These are phyloP conservation scores for Breynia disticha DNA, from an alignment of 441 rosid genomes.

Conservation along the genomic window DNA sequence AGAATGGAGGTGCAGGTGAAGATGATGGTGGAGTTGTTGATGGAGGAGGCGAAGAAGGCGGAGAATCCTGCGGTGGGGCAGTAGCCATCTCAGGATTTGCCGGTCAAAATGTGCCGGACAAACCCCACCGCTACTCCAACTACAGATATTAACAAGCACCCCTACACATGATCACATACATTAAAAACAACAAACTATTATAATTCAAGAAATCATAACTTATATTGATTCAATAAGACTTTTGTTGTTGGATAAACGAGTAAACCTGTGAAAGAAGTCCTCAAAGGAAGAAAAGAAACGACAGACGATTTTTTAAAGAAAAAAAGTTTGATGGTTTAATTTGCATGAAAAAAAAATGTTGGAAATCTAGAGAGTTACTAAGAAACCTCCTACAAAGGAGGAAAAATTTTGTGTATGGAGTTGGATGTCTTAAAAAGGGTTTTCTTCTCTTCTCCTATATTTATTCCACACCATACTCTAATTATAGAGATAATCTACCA, in stretches of 20 bases:
- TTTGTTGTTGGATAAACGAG: not conserved
- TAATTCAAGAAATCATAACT: not conserved
- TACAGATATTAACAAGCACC: not conserved
- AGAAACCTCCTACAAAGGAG: constrained; percentile 17
- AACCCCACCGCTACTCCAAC: constrained; percentile 15
- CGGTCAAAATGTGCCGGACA: constrained; percentile 12
- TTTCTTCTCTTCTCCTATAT: constrained; percentile 3
- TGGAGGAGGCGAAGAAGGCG: constrained; percentile 13
- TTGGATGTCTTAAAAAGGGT: not conserved
- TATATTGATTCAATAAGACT: too few relatives aligned
- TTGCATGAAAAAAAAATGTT: not conserved
- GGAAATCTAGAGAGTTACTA: constrained; percentile 7
- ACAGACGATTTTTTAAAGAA: constrained; percentile 16
- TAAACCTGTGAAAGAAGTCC: too few relatives aligned
- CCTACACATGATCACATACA: not conserved
- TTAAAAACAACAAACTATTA: not conserved
- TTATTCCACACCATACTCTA: constrained; percentile 2
- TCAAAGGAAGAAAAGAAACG: constrained; percentile 13
- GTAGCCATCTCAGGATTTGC: constrained; percentile 25
- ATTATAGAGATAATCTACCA: not conserved
- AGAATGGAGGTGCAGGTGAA: constrained; percentile 14
- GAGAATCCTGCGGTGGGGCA: constrained; percentile 22
- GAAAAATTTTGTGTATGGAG: not conserved
- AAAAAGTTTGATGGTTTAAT: not conserved
- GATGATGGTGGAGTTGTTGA: constrained; percentile 7